These are phyloP conservation scores for Moesziomyces sp. DNA, from an alignment of 1,284 basidiomycete species.

Conservation along the genomic window DNA sequence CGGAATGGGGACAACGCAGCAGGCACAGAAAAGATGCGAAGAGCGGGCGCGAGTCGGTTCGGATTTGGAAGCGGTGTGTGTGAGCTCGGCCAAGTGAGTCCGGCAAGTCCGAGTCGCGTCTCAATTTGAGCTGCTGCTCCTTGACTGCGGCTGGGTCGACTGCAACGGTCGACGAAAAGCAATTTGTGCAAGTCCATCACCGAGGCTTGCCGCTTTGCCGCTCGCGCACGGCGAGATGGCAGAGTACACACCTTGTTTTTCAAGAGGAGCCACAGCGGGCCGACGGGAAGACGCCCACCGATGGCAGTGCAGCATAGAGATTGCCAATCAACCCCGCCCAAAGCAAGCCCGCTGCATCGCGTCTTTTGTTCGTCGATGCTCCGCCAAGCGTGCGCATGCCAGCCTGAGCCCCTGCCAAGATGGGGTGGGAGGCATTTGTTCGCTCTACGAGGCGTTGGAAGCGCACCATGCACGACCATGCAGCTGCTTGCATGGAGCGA, in stretches of 20 bases:
- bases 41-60: not conserved
- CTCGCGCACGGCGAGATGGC: too few relatives aligned
- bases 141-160: too few relatives aligned
- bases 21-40: too few relatives aligned
- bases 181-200: not conserved
- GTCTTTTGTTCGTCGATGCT: too few relatives aligned
- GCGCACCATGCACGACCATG: conserved; percentile 15
- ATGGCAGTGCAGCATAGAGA: not conserved
- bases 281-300: not conserved
- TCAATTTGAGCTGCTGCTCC: not conserved
- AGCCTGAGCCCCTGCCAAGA: conserved; percentile 4
- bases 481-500: conserved; percentile 8
- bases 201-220: not conserved
- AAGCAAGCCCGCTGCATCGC: not conserved
- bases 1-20: too few relatives aligned
- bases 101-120: conserved; percentile 1
- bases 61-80: not conserved
- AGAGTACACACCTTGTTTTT: not conserved
- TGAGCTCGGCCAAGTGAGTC: not conserved
- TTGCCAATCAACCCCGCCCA: not conserved
- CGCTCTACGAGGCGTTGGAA: conserved; percentile 5
- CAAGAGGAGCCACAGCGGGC: not conserved
- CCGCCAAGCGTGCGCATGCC: conserved; percentile 1
- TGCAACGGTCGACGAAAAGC: not conserved
- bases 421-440: not conserved